phyloP scores from a whole-genome alignment of 108 stramenopile species.

The Nitzschia sp. region DNA sequence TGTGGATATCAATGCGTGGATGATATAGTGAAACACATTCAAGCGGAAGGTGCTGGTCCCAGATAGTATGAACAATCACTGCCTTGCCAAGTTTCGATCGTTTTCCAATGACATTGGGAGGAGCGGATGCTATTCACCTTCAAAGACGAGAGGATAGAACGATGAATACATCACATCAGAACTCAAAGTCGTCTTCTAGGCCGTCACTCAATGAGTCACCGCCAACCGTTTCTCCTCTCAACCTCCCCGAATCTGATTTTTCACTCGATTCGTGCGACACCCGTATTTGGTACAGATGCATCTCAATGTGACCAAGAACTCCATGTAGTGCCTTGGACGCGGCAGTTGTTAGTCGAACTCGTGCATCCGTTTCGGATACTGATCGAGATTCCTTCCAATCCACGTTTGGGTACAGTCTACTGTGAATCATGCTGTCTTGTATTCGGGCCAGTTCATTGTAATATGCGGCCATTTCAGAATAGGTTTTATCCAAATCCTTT shows the following conservation, averaged over 20 bases:
- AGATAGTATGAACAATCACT: no score
- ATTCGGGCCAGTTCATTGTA: slow-evolving; percentile 52
- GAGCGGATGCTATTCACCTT: no score
- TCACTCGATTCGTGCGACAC: neutral
- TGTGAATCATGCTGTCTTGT: slow-evolving; percentile 39
- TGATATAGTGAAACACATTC: neutral
- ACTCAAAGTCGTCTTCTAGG: no score
- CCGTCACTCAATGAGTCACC: no score
- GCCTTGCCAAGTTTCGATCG: no score
- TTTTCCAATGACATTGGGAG: no score
- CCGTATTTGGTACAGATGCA: slow-evolving; percentile 12
- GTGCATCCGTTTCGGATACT: neutral
- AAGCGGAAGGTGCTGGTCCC: no score
- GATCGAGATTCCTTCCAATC: neutral
- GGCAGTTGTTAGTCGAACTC: slow-evolving; percentile 20
- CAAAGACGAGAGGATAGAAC: no score
- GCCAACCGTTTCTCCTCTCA: neutral
- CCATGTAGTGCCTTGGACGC: slow-evolving; percentile 11
- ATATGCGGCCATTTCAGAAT: slow-evolving; percentile 36
- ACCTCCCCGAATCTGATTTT: neutral
- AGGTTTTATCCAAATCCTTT: slow-evolving; percentile 1
- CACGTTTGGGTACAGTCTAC: slow-evolving; percentile 2
- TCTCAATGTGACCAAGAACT: slow-evolving; percentile 19
- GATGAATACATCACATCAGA: no score
- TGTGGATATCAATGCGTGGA: slow-evolving; percentile 27